These are phyloP conservation scores for Kodamaea derodonti DNA, from an alignment of 1,139 yeast species.

Conservation along the genomic window DNA sequence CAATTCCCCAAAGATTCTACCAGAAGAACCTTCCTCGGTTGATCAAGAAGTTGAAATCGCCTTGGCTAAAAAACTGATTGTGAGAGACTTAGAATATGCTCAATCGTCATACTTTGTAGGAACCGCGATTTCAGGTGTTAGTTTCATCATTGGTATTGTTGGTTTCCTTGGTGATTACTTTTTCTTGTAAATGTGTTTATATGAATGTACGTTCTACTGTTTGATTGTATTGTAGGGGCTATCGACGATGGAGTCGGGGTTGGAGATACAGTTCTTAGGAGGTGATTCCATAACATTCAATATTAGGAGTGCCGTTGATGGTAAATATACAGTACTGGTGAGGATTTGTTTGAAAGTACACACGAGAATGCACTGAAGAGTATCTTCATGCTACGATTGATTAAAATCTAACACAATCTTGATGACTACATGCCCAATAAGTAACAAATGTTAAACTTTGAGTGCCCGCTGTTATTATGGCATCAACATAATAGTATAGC, in stretches of 20 bases:
- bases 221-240: background rate
- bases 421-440: too few species aligned
- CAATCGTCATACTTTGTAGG: conserved; percentile 31
- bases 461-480: too few species aligned
- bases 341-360: too few species aligned
- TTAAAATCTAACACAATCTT: too few species aligned
- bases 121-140: conserved; percentile 36
- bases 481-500: too few species aligned
- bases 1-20: conserved; percentile 25
- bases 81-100: conserved; percentile 29
- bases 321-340: too few species aligned
- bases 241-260: background rate
- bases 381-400: too few species aligned
- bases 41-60: conserved; percentile 42
- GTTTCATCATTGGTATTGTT: conserved; percentile 40
- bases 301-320: too few species aligned
- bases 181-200: conserved; percentile 8
- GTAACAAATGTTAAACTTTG: too few species aligned
- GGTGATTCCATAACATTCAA: too few species aligned
- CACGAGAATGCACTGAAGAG: too few species aligned
- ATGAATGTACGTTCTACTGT: background rate
- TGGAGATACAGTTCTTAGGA: too few species aligned
- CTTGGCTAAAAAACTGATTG: conserved; percentile 37
- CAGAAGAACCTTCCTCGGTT: conserved; percentile 14
- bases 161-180: conserved; percentile 50